phyloP scores from a whole-genome alignment of 495 filamentous ascomycete genomes.

The Schizothecium vesticola region DNA sequence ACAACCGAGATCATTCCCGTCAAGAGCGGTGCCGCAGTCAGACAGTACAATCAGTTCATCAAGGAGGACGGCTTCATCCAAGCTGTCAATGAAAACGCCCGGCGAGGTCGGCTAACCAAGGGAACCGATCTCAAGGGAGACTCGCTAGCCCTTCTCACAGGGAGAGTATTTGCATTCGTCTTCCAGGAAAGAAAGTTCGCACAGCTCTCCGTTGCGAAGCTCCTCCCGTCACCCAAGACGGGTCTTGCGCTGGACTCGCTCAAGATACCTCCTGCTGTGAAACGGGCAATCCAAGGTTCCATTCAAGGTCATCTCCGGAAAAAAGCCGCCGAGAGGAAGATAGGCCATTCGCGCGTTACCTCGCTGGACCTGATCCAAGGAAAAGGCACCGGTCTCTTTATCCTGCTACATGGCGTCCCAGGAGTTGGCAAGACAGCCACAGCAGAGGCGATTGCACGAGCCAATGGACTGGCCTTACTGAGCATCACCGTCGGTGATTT shows the following conservation, averaged over 20 bases:
- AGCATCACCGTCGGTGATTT: not conserved
- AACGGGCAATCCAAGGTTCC: not conserved
- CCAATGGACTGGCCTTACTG: not conserved
- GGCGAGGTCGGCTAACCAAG: not conserved
- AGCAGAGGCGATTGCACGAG: not conserved
- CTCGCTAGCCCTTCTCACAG: not conserved
- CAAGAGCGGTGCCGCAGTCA: slow-evolving; percentile 22
- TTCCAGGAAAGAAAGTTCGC: slow-evolving; percentile 1
- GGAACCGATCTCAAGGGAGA: not conserved
- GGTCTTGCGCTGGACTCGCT: not conserved
- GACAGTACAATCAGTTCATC: slow-evolving; percentile 14
- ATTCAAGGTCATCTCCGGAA: not conserved
- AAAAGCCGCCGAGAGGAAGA: not conserved
- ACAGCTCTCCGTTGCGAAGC: not conserved
- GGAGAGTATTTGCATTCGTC: not conserved
- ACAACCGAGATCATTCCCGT: slow-evolving; percentile 28
- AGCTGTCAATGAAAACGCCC: slow-evolving; percentile 21
- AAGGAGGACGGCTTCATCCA: slow-evolving; percentile 24
- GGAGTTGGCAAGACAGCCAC: not conserved
- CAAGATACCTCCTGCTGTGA: not conserved
- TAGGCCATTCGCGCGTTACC: not conserved
- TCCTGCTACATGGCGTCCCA: not conserved
- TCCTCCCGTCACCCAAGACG: not conserved
- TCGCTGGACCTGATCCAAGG: not conserved
- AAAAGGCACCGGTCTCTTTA: not conserved